These are phyloP conservation scores for Lathyrus tuberosus DNA, from an alignment of 306 rosid species.

Conservation along the genomic window DNA sequence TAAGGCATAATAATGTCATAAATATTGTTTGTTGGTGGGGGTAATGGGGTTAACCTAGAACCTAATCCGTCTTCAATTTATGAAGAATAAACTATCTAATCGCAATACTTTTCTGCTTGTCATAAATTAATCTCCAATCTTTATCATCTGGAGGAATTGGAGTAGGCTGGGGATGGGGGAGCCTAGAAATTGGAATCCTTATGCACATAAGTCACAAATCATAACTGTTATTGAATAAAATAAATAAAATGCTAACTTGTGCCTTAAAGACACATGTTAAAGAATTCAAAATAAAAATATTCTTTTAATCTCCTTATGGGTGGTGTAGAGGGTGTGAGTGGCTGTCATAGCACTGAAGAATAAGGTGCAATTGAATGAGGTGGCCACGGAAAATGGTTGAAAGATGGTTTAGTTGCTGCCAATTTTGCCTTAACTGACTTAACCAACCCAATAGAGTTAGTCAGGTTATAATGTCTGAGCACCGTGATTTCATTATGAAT, in stretches of 20 bases:
- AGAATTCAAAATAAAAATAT: too few species aligned
- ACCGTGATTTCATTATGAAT: background rate
- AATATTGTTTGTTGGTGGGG: slow-evolving; percentile 24
- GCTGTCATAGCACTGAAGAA: too few species aligned
- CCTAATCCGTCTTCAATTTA: slow-evolving; percentile 21
- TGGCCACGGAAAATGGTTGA: background rate
- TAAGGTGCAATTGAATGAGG: background rate
- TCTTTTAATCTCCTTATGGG: background rate
- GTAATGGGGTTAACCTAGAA: slow-evolving; percentile 18
- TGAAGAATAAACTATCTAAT: slow-evolving; percentile 28
- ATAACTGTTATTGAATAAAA: background rate
- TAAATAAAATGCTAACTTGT: too few species aligned
- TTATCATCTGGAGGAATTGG: slow-evolving; percentile 26
- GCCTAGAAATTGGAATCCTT: slow-evolving; percentile 12
- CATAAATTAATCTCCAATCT: slow-evolving; percentile 21
- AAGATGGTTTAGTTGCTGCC: background rate
- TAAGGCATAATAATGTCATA: slow-evolving; percentile 33
- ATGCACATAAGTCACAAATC: background rate
- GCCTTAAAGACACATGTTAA: too few species aligned
- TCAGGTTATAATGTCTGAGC: background rate
- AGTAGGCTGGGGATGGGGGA: background rate
- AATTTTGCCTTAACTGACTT: background rate
- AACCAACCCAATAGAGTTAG: background rate
- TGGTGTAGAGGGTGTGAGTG: background rate
- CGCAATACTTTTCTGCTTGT: slow-evolving; percentile 24